Percentiles rank a stretch among this genome's conserved stretches.
Conservation (phyloP, 495 filamentous ascomycete genomes). For the Penicillium tannophilum region DNA sequence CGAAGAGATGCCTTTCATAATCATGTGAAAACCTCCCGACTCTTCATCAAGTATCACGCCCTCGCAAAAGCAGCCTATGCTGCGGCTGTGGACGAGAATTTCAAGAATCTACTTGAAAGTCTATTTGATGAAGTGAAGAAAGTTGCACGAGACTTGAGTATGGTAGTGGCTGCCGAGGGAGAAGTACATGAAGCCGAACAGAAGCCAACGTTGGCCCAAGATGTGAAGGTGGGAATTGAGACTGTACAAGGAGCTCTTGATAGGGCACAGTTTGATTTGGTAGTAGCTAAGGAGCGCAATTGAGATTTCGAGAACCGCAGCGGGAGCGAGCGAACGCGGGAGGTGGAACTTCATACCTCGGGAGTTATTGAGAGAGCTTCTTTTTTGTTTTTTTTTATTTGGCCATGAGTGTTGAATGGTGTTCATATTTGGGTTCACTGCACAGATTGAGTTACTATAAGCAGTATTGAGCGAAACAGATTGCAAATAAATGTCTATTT, state of each 20-base stretch:
- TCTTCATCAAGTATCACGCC: not conserved
- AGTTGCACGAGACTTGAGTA: not conserved
- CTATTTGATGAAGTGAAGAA: not conserved
- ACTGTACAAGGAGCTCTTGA: not conserved
- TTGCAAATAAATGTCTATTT: too few relatives aligned
- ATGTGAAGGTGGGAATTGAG: not conserved
- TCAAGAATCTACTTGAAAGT: not conserved
- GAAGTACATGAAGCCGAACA: not conserved
- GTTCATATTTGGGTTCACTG: too few relatives aligned
- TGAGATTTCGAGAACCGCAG: not conserved
- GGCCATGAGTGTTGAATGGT: too few relatives aligned
- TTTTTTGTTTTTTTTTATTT: too few relatives aligned
- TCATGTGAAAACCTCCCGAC: not conserved
- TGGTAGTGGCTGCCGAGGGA: too few relatives aligned
- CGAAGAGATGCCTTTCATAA: not conserved
- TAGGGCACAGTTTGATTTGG: not conserved
- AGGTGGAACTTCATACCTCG: too few relatives aligned
- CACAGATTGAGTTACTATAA: too few relatives aligned
- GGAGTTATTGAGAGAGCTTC: too few relatives aligned
- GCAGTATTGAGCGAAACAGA: too few relatives aligned
- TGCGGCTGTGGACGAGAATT: not conserved
- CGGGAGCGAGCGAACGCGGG: too few relatives aligned
- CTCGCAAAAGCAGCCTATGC: not conserved
- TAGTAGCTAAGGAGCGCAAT: not conserved
- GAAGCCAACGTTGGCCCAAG: not conserved